Evolutionary conservation across 202 grass and related monocot species (phyloP), one percentile per base, ranked within the genome.

Genomic region (Zoysia matrella): DNA sequence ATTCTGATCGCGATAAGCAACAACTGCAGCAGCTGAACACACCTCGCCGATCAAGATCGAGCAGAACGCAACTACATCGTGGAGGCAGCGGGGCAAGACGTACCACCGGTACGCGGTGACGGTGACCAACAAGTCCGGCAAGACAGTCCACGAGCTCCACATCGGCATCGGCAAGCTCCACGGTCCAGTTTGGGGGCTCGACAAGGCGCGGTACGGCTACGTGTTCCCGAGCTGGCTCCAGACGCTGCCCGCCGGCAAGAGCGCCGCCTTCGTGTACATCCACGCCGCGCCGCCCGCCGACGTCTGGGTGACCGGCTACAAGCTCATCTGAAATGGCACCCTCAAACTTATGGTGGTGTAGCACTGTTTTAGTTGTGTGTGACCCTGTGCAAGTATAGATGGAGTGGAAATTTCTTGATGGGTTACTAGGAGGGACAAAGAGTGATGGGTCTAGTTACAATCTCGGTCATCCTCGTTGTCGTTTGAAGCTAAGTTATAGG

Each of bases 251-350:
- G 73, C 79, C 47, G 90, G 95, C 65, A 52, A 82, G 76, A 98
- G 86, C 88, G 75, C 88, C 41, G 50, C 75, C 65, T 98, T 98
- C 73, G 86, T 92, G 13, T 98, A 94, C 86, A 70, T 91, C 69
- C 95, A 98, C 39, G 74, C 90, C 2, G 82, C 88, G 49, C 82
- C 90, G 16, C 90, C 88, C 7, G 95, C 90, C 0, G 77, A 78
- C 58, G 82, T 98, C 49, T 86, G 86, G 88, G 84, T 98, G 62
- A 91, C 86, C 12, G 90, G 92, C 69, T 98, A 94, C 78, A 98
- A 89, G 46, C 77, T 98, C 61, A 22, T 93, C 78, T 94, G 80
- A 76, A 60, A 60, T 30, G 65, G 36, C 62, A 43, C 11, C 30
- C 50, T 1, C n/a, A 5, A 57, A 45, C 79, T 60, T 13, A 1